phyloP scores from a whole-genome alignment of 345 rosid species.

The Gossypium thurberi region DNA sequence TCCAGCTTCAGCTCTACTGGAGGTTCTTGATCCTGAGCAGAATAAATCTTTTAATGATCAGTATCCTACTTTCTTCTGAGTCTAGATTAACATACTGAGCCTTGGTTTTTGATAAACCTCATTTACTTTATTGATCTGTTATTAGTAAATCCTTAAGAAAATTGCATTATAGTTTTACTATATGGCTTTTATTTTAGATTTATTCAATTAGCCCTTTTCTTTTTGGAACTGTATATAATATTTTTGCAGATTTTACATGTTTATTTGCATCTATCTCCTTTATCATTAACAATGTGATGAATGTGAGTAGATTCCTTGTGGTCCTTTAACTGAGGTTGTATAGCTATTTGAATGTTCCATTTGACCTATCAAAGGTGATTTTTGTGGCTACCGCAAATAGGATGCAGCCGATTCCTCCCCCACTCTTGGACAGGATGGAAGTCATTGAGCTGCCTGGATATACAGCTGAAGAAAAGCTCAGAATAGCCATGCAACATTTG shows the following conservation, averaged over 20 bases:
- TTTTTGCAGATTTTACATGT: slow-evolving; percentile 2
- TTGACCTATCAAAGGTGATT: slow-evolving; percentile 90
- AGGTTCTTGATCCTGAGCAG: slow-evolving; percentile 99
- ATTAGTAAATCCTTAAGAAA: background rate
- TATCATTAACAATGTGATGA: slow-evolving; percentile 1
- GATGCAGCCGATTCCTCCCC: slow-evolving; percentile 91
- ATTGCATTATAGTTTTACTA: background rate
- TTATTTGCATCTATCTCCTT: background rate
- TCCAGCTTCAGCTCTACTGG: slow-evolving; percentile 97
- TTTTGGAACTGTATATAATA: background rate
- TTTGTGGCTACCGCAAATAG: slow-evolving; percentile 96
- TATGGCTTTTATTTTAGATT: background rate
- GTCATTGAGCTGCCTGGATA: slow-evolving; percentile 96
- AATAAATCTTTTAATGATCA: slow-evolving; percentile 88
- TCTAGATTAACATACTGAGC: slow-evolving; percentile 5
- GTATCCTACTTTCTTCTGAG: slow-evolving; percentile 57
- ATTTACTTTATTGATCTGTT: background rate
- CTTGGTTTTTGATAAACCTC: background rate
- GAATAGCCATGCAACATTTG: slow-evolving; percentile 84
- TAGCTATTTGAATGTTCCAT: slow-evolving; percentile 97
- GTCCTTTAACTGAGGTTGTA: slow-evolving; percentile 45
- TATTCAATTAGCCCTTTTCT: background rate
- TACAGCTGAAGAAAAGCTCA: slow-evolving; percentile 91
- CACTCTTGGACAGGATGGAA: slow-evolving; percentile 96
- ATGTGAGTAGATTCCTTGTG: slow-evolving; percentile 1